Evolutionary conservation across 177 flowering plant species (phyloP).

Genomic region (Tripterygium wilfordii): DNA sequence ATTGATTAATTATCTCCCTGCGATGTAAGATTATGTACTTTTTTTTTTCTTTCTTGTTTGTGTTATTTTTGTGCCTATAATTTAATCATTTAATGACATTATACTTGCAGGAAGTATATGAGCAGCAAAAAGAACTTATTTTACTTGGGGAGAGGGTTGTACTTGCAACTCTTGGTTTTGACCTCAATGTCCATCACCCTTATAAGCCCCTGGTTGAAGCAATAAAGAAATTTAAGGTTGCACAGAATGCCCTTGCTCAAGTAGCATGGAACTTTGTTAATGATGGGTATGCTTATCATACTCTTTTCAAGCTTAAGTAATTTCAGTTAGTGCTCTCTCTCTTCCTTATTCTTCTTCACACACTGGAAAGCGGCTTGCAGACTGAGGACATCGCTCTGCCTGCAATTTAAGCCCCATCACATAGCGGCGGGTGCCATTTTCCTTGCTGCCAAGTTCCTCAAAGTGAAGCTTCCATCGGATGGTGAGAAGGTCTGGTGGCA

Average conservation of each 20-base stretch:
- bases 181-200: slow-evolving; percentile 83
- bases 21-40: too few species aligned
- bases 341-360: slow-evolving; percentile 24
- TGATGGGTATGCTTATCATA: slow-evolving; percentile 67
- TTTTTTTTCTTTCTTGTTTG: background rate
- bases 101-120: slow-evolving; percentile 77
- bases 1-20: too few species aligned
- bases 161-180: slow-evolving; percentile 85
- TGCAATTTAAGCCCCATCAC: slow-evolving; percentile 95
- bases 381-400: slow-evolving; percentile 89
- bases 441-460: slow-evolving; percentile 94
- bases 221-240: slow-evolving; percentile 81
- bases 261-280: slow-evolving; percentile 98
- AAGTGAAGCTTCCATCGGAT: slow-evolving; percentile 87
- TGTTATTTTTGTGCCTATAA: background rate
- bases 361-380: slow-evolving; percentile 58
- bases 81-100: background rate
- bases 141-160: slow-evolving; percentile 83
- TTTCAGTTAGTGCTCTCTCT: slow-evolving; percentile 13
- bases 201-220: slow-evolving; percentile 91
- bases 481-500: slow-evolving; percentile 98
- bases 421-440: slow-evolving; percentile 98
- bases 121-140: slow-evolving; percentile 79
- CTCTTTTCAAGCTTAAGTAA: slow-evolving; percentile 2
- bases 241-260: slow-evolving; percentile 83